Evolutionary conservation across 2,329 filamentous ascomycete species (phyloP), one percentile per base, ranked within the genome.

Genomic region (Botrytis fragariae): DNA sequence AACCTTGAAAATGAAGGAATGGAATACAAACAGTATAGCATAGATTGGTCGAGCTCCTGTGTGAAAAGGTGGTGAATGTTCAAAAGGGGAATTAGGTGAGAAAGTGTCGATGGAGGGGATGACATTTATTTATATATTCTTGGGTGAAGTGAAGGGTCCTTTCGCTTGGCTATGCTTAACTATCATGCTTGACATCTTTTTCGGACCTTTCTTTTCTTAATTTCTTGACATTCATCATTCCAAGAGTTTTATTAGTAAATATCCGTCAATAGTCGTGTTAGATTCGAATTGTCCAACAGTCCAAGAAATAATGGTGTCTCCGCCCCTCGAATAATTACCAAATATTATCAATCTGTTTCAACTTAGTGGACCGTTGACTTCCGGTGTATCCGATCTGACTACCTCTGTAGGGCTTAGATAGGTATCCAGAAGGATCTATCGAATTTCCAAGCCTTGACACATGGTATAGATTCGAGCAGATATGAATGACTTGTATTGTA

Each of bases 101-200:
- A 22, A 25, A n/a, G 48, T 16, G 48, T 39, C 12, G 16, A 39
- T 10, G 25, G 25, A 12, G 37, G 51, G 67, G 8, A n/a, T 35
- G 37, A 14, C 37, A 59, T 61, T 60, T 16, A 44, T 69, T 69
- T 69, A 69, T 69, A 69, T 35, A 20, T 69, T 61, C 51, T 25
- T 35, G 22, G 20, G 16, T 10, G 51, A 57, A 57, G n/a, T 57
- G 1, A 42, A 59, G 35, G 18, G 37, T n/a, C n/a, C 51, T 39
- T 39, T 69, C 67, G 67, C 67, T 69, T 69, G 67, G 45, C 20
- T 18, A 2, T 51, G 67, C 67, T 60, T 69, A n/a, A 25, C 12
- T 10, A 18, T 42, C 39, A 39, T 57, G 32, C 32, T 42, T 69
- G 39, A 39, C 35, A 54, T 35, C 3, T n/a, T 42, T 42, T 51